Evolutionary conservation across 1,139 yeast genomes (phyloP).

Genomic region (Sugiyamaella xylanicola): DNA sequence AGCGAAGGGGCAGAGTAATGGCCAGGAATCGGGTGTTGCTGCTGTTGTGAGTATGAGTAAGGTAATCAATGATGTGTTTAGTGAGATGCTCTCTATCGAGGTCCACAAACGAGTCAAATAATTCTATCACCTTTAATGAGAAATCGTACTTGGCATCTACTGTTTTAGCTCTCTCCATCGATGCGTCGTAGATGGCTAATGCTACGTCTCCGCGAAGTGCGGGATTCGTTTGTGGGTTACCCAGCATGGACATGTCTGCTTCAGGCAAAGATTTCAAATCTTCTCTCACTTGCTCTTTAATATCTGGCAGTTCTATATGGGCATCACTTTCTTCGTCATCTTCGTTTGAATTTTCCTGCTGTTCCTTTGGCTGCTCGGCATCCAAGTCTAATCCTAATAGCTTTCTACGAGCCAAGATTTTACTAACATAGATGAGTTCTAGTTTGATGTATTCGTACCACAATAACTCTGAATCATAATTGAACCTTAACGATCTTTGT

Average conservation of each 20-base stretch:
- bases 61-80: constrained; percentile 60
- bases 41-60: constrained; percentile 41
- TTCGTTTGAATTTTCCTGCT: constrained; percentile 31
- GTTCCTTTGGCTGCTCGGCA: constrained; percentile 47
- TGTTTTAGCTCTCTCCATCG: constrained; percentile 57
- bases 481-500: constrained; percentile 83
- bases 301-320: constrained; percentile 44
- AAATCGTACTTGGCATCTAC: constrained; percentile 36
- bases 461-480: constrained; percentile 67
- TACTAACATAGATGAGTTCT: constrained; percentile 83
- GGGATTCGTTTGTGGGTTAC: constrained; percentile 83
- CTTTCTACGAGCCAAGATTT: constrained; percentile 78
- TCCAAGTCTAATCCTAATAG: constrained; percentile 69
- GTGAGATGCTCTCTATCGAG: constrained; percentile 70
- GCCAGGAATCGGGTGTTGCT: constrained; percentile 48
- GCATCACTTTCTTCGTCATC: constrained; percentile 38
- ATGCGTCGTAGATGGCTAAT: constrained; percentile 75
- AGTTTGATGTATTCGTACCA: constrained; percentile 89
- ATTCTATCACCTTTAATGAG: constrained; percentile 51
- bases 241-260: constrained; percentile 82
- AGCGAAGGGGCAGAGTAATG: constrained; percentile 69
- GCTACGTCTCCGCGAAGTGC: constrained; percentile 91
- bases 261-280: constrained; percentile 78
- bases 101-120: constrained; percentile 68
- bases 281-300: constrained; percentile 54